Evolutionary conservation across 1,139 yeast species (phyloP), one percentile per base, ranked within the genome.

Genomic region (Geotrichum bryndzae): DNA sequence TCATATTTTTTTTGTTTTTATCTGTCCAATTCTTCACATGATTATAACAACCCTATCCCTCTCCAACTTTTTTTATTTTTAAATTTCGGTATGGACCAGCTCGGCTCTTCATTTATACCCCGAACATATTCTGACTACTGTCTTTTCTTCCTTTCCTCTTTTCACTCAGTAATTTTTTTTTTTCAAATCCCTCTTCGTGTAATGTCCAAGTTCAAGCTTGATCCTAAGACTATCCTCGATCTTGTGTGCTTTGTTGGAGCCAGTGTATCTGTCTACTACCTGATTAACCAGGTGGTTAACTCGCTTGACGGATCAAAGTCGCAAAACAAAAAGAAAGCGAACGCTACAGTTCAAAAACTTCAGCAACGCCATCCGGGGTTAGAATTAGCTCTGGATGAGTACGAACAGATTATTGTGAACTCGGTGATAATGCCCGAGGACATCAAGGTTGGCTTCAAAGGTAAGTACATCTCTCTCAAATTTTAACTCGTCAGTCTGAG

Each of bases 381-480:
- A 68, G 81, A 83, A 59, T 71, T 86, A 6, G 82, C 80, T 15
- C 78, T 91, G 58, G 86, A 84, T 67, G 89, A 87, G 64, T 91
- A 92, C 72, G 99, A 94, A 71, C 84, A 84, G 66, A 79, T 84
- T 25, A 82, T 94, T 8, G 77, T 94, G 64, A 84, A 86, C 31
- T 84, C 88, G n/a, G 88, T 92, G 56, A 86, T 92, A 7, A 83
- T 90, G 1, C 96, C 98, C 0, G 86, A 84, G 2, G 98, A 92
- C 66, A 88, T 94, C 56, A 80, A 82, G 27, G 87, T 87, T 3
- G 80, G 84, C 18, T 92, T 92, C 72, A 79, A 79, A 18, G 88
- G 86, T 72, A 77, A 31, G 73, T 64, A 8, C 33, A 52, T 45
- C 41, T 45, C 18, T 33, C 38, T n/a, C 51, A 1, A 33, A 18